Evolutionary conservation across 2,329 filamentous ascomycete species (phyloP).

Genomic region (Pseudogymnoascus sp.): DNA sequence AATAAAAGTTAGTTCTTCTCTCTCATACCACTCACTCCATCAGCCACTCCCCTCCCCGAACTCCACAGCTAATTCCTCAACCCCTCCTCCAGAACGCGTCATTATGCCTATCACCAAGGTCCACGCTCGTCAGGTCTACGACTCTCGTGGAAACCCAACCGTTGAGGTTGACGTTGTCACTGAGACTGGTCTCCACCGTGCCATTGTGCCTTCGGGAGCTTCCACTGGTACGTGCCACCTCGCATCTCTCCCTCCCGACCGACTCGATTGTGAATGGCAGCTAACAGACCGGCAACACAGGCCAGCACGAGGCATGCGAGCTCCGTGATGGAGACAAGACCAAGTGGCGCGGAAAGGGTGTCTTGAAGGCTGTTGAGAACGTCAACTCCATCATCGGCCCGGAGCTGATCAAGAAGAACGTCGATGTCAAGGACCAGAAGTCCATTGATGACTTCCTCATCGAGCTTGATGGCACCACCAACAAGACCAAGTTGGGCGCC

Average conservation of each 20-base stretch:
- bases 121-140: constrained; percentile 92
- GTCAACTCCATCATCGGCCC: constrained; percentile 78
- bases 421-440: constrained; percentile 83
- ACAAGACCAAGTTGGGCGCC: constrained; percentile 84
- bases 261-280: constrained; percentile 8
- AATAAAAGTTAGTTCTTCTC: background rate
- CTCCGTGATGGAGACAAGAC: constrained; percentile 84
- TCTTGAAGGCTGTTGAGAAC: constrained; percentile 78
- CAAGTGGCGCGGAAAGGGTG: constrained; percentile 84
- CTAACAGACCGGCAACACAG: constrained; percentile 38
- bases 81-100: constrained; percentile 25
- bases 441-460: constrained; percentile 80
- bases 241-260: constrained; percentile 21
- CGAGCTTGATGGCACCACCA: constrained; percentile 74
- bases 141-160: constrained; percentile 97
- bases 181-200: constrained; percentile 92
- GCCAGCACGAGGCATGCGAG: constrained; percentile 85
- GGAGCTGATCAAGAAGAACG: constrained; percentile 71
- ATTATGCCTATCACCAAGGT: constrained; percentile 89
- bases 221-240: constrained; percentile 67
- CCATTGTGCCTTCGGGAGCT: constrained; percentile 93
- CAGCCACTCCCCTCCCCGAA: background rate
- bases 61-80: background rate
- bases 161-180: constrained; percentile 97
- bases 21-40: background rate